Percentiles rank a stretch among this genome's conserved stretches.
Conservation (phyloP, 768 basidiomycete genomes). For the Lactifluus pinguis region DNA sequence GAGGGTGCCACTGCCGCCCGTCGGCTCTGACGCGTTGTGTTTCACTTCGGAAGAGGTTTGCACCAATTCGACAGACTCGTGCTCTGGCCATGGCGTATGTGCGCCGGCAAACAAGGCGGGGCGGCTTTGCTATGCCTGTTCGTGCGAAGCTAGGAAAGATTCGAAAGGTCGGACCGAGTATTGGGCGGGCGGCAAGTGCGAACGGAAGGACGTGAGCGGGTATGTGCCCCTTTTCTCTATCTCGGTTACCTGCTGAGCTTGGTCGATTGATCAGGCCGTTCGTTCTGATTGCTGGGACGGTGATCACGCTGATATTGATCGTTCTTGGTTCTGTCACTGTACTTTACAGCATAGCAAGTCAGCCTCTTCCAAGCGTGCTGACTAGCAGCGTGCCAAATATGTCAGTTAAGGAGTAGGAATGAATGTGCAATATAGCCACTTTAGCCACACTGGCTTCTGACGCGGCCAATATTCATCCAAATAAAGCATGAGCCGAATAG, state of each 20-base stretch:
- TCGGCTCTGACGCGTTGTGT: constrained; percentile 55
- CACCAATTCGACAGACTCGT: constrained; percentile 49
- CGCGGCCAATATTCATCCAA: neutral
- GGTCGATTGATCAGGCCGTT: constrained; percentile 46
- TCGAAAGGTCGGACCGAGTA: constrained; percentile 47
- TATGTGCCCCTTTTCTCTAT: constrained; percentile 32
- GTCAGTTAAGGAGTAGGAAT: constrained; percentile 8
- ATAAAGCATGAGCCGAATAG: neutral
- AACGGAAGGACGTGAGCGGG: constrained; percentile 76
- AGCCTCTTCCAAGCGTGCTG: constrained; percentile 66
- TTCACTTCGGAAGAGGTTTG: constrained; percentile 47
- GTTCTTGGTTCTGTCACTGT: constrained; percentile 59
- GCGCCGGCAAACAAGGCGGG: constrained; percentile 51
- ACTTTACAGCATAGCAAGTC: constrained; percentile 50
- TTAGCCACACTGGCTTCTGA: neutral
- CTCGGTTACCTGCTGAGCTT: neutral
- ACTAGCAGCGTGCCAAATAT: constrained; percentile 41
- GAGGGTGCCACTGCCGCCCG: constrained; percentile 40
- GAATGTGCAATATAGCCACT: neutral
- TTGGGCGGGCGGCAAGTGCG: constrained; percentile 73
- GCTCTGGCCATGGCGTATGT: constrained; percentile 67
- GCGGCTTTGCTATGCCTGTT: constrained; percentile 40
- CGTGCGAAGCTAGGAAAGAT: constrained; percentile 39
- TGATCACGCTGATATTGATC: constrained; percentile 52
- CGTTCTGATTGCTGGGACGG: constrained; percentile 62